Evolutionary conservation across 163 green algal genomes (phyloP).

Genomic region (Scenedesmus sp.): DNA sequence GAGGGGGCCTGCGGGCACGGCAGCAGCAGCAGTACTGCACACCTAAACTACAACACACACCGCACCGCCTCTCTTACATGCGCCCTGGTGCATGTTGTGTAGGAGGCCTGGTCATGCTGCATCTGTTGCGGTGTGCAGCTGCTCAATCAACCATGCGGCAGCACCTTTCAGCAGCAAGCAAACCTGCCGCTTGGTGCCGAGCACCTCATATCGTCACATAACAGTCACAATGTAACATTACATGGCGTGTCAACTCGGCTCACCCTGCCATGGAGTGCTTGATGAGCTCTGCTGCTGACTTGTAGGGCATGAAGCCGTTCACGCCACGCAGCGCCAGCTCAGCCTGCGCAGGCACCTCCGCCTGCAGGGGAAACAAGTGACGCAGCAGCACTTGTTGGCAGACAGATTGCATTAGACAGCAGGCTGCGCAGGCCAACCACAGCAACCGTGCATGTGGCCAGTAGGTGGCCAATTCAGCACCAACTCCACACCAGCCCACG

Average conservation of each 20-base stretch:
- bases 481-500: too few species aligned
- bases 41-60: not conserved
- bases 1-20: constrained; percentile 51
- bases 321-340: constrained; percentile 78
- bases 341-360: constrained; percentile 76
- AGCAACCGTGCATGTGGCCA: too few species aligned
- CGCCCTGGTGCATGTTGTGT: too few species aligned
- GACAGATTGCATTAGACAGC: too few species aligned
- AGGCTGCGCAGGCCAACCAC: not conserved
- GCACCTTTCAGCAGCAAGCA: not conserved
- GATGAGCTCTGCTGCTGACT: constrained; percentile 76
- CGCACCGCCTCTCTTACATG: not conserved
- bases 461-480: too few species aligned
- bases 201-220: too few species aligned
- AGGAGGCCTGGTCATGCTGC: too few species aligned
- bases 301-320: constrained; percentile 89
- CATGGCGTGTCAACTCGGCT: not conserved
- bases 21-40: constrained; percentile 21
- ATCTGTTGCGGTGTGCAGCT: not conserved
- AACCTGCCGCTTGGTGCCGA: not conserved
- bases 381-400: not conserved
- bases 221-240: too few species aligned
- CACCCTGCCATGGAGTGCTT: constrained; percentile 43
- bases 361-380: constrained; percentile 56
- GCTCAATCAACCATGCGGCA: not conserved